These are phyloP conservation scores for Mycosphaerella arachidis DNA, from an alignment of 2,329 filamentous ascomycete genomes.

Conservation along the genomic window DNA sequence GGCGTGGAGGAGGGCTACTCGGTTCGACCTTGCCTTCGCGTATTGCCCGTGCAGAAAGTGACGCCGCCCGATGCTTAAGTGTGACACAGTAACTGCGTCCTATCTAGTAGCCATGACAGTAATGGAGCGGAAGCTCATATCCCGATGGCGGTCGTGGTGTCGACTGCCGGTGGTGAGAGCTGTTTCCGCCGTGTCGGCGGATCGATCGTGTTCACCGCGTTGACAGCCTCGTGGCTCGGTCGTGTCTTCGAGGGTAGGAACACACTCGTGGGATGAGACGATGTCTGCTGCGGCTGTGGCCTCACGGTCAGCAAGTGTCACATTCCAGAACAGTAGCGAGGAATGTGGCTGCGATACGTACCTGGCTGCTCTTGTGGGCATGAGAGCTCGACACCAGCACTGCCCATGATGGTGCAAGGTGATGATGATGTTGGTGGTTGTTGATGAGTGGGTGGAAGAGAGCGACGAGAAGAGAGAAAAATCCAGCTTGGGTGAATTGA, in stretches of 20 bases:
- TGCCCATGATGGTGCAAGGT: background rate
- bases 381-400: background rate
- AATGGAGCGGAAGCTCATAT: background rate
- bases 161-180: background rate
- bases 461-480: background rate
- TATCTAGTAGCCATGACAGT: background rate
- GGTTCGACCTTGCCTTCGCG: background rate
- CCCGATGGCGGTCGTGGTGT: too few relatives aligned
- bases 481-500: background rate
- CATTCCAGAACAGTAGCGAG: background rate
- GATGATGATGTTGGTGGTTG: background rate
- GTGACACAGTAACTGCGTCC: background rate
- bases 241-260: too few relatives aligned
- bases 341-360: background rate
- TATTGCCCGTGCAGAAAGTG: background rate
- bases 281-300: background rate
- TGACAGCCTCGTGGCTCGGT: too few relatives aligned
- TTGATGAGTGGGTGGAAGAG: background rate
- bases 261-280: too few relatives aligned
- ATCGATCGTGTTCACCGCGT: too few relatives aligned
- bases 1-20: background rate
- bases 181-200: too few relatives aligned
- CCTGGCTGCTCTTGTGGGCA: background rate
- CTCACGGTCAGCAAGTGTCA: slow-evolving; percentile 59
- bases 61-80: background rate